These are phyloP conservation scores for Pelargonium nanum DNA, from an alignment of 345 rosid genomes.

Conservation along the genomic window DNA sequence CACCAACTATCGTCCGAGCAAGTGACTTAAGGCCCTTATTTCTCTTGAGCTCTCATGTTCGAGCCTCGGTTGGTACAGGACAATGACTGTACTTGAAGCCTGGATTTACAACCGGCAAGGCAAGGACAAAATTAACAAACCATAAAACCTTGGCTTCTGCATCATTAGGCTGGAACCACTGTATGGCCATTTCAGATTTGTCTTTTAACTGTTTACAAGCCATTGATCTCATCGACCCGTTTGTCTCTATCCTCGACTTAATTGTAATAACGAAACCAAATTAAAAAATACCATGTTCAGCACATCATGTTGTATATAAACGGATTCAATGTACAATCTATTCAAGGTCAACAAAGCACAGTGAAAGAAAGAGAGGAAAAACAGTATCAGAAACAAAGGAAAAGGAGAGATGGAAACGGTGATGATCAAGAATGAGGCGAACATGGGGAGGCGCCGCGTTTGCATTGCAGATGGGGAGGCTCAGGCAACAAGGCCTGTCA, in stretches of 20 bases:
- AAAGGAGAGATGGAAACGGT: conserved; percentile 22
- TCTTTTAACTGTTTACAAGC: background rate
- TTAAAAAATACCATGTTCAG: conserved; percentile 10
- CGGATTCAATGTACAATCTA: background rate
- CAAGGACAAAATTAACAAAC: too few species aligned
- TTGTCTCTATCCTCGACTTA: conserved; percentile 8
- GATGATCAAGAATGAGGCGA: conserved; percentile 31
- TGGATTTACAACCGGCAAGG: too few species aligned
- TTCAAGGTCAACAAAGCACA: conserved; percentile 4
- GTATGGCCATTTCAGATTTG: conserved; percentile 5
- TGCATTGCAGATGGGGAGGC: conserved; percentile 9
- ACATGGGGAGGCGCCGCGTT: conserved; percentile 17
- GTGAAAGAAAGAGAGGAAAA: background rate
- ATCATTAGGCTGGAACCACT: background rate
- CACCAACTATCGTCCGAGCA: too few species aligned
- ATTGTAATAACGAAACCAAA: conserved; percentile 10
- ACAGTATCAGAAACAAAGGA: background rate
- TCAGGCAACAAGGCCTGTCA: conserved; percentile 20
- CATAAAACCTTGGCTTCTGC: background rate
- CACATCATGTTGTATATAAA: conserved; percentile 8
- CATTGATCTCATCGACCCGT: conserved; percentile 13
- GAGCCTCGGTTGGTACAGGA: too few species aligned
- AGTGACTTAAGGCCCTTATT: too few species aligned
- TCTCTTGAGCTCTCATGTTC: too few species aligned
- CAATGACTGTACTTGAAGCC: too few species aligned